phyloP scores from a whole-genome alignment of 2,329 filamentous ascomycete species.

The Colletotrichum sidae region DNA sequence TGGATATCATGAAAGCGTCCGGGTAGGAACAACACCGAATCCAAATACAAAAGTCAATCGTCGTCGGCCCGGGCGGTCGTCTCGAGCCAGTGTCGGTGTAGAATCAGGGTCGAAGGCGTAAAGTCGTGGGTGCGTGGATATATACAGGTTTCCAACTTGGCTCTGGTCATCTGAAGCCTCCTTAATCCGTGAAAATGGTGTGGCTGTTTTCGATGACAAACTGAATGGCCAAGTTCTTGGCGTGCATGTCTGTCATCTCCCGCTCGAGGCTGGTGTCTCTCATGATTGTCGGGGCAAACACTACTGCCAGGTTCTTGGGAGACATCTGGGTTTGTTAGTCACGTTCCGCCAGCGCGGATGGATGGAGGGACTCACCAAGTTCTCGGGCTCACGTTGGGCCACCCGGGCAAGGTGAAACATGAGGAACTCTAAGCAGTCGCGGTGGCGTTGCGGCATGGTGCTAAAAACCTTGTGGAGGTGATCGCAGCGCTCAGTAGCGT shows the following conservation, averaged over 20 bases:
- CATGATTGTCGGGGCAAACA: conserved; percentile 98
- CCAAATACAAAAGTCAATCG: conserved; percentile 25
- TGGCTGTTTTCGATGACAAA: conserved; percentile 93
- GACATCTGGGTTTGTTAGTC: conserved; percentile 75
- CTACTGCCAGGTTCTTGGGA: conserved; percentile 93
- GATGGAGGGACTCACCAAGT: conserved; percentile 70
- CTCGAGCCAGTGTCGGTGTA: conserved; percentile 21
- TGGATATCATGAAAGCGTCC: conserved; percentile 39
- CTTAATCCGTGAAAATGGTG: conserved; percentile 75
- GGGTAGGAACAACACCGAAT: conserved; percentile 20
- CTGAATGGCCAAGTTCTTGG: conserved; percentile 92
- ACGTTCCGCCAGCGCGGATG: too few relatives aligned
- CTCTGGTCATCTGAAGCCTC: conserved; percentile 10
- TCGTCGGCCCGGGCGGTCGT: not conserved
- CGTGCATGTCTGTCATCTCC: conserved; percentile 96
- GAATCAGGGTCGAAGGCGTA: conserved; percentile 22
- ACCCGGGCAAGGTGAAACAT: conserved; percentile 94
- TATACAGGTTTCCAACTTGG: conserved; percentile 34
- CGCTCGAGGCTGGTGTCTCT: conserved; percentile 88
- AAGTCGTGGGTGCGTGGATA: conserved; percentile 33
- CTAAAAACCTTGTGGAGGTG: conserved; percentile 80
- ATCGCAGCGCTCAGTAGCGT: conserved; percentile 74
- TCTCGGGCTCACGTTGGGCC: conserved; percentile 83
- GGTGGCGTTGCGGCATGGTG: conserved; percentile 84
- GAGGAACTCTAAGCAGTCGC: conserved; percentile 91